Conservation (phyloP, 2,329 filamentous ascomycete species). For the Fonsecaea multimorphosa region DNA sequence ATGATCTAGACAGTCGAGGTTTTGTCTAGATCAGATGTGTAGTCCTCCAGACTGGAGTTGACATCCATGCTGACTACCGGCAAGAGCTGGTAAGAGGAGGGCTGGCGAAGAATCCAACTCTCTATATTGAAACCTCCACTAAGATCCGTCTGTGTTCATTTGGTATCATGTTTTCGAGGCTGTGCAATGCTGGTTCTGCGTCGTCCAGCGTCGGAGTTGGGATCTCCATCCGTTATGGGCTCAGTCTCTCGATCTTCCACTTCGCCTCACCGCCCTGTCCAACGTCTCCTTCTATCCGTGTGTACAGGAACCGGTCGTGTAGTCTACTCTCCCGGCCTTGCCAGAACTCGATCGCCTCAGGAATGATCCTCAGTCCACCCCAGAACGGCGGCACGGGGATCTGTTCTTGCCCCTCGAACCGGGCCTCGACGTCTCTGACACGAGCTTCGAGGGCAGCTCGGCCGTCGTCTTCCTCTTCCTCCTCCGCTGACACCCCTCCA, state of each 20-base stretch:
- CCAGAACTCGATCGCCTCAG: slow-evolving; percentile 92
- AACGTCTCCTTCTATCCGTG: slow-evolving; percentile 58
- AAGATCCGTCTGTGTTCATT: neutral
- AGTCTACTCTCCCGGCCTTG: slow-evolving; percentile 87
- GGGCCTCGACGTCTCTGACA: slow-evolving; percentile 76
- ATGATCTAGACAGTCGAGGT: slow-evolving; percentile 25
- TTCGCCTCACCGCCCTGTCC: slow-evolving; percentile 21
- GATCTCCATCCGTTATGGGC: slow-evolving; percentile 31
- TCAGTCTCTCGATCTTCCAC: slow-evolving; percentile 40
- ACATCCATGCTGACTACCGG: slow-evolving; percentile 17
- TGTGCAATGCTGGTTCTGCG: neutral
- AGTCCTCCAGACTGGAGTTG: slow-evolving; percentile 24
- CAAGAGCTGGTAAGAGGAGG: slow-evolving; percentile 27
- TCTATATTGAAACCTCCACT: slow-evolving; percentile 23
- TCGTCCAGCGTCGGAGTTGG: neutral
- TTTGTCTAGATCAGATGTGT: slow-evolving; percentile 24
- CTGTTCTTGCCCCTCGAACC: slow-evolving; percentile 74
- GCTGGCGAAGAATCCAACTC: slow-evolving; percentile 34
- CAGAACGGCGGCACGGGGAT: slow-evolving; percentile 94
- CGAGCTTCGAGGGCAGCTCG: slow-evolving; percentile 75
- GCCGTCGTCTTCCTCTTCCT: slow-evolving; percentile 64
- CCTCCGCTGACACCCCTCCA: slow-evolving; percentile 31
- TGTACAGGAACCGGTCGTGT: slow-evolving; percentile 92
- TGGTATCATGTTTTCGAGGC: neutral
- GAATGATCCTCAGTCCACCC: slow-evolving; percentile 86